Percentiles rank a stretch among this genome's conserved stretches.
These are phyloP conservation scores for Volvox africanus DNA, from an alignment of 139 green algal genomes.

Conservation along the genomic window DNA sequence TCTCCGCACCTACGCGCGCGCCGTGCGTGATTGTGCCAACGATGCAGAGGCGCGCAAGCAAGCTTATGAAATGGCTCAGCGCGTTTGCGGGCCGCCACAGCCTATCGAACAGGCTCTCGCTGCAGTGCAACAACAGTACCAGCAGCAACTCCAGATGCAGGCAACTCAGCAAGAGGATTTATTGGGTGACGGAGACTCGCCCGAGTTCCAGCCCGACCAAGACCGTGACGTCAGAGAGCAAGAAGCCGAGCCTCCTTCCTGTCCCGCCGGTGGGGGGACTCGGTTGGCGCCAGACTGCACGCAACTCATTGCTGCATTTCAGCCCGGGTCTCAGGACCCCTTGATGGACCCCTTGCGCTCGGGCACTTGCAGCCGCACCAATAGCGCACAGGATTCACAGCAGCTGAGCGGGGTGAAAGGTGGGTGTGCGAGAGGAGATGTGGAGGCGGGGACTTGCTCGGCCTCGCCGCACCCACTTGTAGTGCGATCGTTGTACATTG, in stretches of 20 bases:
- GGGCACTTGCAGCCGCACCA: constrained; percentile 13
- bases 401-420: neutral
- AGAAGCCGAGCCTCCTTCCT: too few species aligned
- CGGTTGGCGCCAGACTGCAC: too few species aligned
- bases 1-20: constrained; percentile 33
- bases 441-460: too few species aligned
- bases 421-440: neutral
- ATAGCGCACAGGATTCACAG: constrained; percentile 1
- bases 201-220: neutral
- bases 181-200: neutral
- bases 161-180: neutral
- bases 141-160: constrained; percentile 9
- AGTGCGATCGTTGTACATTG: too few species aligned
- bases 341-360: neutral
- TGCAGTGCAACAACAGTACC: constrained; percentile 32
- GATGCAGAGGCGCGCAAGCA: constrained; percentile 18
- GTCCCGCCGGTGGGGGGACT: too few species aligned
- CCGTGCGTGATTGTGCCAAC: constrained; percentile 30
- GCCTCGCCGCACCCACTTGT: too few species aligned
- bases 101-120: constrained; percentile 23
- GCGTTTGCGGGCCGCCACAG: constrained; percentile 6
- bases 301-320: neutral
- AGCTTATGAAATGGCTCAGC: constrained; percentile 26
- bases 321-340: neutral
- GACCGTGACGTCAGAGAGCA: neutral